These are phyloP conservation scores for Crucihimalaya himalaica DNA, from an alignment of 345 rosid genomes.

Conservation along the genomic window DNA sequence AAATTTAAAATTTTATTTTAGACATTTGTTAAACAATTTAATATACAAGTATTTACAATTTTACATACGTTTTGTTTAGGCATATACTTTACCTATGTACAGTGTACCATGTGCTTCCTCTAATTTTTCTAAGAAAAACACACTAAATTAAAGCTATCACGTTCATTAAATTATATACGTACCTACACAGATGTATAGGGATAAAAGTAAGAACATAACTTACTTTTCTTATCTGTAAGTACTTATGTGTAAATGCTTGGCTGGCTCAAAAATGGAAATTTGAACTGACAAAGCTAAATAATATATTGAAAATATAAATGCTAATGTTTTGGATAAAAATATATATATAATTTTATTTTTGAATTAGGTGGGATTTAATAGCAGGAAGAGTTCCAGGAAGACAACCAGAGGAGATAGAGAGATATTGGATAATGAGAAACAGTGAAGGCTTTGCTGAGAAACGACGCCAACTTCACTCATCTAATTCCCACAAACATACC, in stretches of 20 bases:
- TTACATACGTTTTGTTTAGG: conserved; percentile 2
- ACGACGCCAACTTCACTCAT: conserved; percentile 40
- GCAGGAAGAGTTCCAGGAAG: conserved; percentile 74
- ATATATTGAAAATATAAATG: neutral
- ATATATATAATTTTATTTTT: neutral
- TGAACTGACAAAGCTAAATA: neutral
- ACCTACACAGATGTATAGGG: neutral
- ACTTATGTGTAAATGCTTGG: conserved; percentile 19
- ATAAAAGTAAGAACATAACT: neutral
- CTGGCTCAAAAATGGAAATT: conserved; percentile 13
- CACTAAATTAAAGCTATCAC: conserved; percentile 12
- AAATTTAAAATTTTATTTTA: neutral
- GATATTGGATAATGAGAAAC: conserved; percentile 74
- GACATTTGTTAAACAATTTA: neutral
- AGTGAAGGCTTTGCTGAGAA: conserved; percentile 51
- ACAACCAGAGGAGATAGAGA: conserved; percentile 70
- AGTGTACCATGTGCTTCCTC: conserved; percentile 32
- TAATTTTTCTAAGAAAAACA: neutral
- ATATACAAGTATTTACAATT: neutral
- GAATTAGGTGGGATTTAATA: conserved; percentile 69
- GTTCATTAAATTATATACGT: conserved; percentile 16
- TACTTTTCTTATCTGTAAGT: neutral
- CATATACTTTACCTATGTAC: conserved; percentile 16
- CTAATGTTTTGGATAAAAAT: neutral
- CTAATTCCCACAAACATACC: conserved; percentile 14